Percentiles rank a stretch among this genome's conserved stretches.
phyloP scores from a whole-genome alignment of 73 alveolate species.

The Tetrahymena malaccensis region DNA sequence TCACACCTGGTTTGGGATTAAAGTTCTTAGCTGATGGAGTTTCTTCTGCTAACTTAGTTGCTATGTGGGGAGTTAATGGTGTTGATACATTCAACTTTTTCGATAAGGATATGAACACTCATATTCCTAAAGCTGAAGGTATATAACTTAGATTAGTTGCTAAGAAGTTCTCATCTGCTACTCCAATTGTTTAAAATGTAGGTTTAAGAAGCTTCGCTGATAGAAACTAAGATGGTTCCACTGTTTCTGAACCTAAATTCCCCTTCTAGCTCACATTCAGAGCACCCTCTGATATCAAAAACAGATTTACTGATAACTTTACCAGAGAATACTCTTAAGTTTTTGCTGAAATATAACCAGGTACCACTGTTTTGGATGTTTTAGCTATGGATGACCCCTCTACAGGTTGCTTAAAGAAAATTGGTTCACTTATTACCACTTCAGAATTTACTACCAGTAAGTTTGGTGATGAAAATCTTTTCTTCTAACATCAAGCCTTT shows the following conservation, averaged over 20 bases:
- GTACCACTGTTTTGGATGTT: conserved; percentile 11
- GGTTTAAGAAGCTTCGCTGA: conserved; percentile 30
- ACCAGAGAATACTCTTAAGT: neutral
- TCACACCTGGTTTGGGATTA: conserved; percentile 47
- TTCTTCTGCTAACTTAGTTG: conserved; percentile 30
- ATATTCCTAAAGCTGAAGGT: conserved; percentile 1
- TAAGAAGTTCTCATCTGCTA: conserved; percentile 27
- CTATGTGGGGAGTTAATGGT: conserved; percentile 5
- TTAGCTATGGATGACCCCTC: conserved; percentile 31
- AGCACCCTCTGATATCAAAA: conserved; percentile 1
- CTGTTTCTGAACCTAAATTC: neutral
- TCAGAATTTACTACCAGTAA: conserved; percentile 8
- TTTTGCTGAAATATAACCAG: neutral
- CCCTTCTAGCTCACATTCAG: conserved; percentile 41
- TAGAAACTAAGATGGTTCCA: conserved; percentile 9
- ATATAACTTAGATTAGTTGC: neutral
- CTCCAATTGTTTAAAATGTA: conserved; percentile 6
- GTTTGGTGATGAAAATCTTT: conserved; percentile 31
- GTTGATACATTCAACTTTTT: conserved; percentile 43
- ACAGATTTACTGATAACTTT: conserved; percentile 14
- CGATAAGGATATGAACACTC: conserved; percentile 28
- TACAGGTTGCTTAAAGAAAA: neutral
- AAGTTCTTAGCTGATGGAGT: conserved; percentile 26
- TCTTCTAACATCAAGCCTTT: conserved; percentile 23
- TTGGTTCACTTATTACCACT: conserved; percentile 10